Conservation (phyloP, 1,284 basidiomycete species). For the Rhodotorula sp. region DNA sequence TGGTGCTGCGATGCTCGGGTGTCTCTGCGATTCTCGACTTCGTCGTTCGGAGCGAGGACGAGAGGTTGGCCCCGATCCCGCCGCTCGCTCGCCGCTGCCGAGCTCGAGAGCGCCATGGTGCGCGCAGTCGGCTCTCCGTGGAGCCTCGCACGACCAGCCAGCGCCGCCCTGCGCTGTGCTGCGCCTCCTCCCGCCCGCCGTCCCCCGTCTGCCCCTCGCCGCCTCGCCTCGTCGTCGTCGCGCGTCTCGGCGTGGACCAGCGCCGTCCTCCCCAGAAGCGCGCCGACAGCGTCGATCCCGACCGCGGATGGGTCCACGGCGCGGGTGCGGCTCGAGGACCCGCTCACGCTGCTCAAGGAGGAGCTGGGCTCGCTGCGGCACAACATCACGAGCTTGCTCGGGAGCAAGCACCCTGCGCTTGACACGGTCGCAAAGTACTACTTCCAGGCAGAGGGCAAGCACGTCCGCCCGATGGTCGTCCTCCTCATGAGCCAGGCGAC, state of each 20-base stretch:
- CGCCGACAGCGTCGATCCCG: constrained; percentile 3
- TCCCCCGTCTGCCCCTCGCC: background rate
- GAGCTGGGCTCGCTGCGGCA: constrained; percentile 75
- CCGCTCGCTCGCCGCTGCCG: background rate
- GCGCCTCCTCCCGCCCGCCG: background rate
- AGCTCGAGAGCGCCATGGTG: background rate
- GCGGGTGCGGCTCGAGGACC: constrained; percentile 26
- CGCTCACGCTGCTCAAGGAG: constrained; percentile 53
- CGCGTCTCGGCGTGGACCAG: constrained; percentile 21
- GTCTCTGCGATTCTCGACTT: too few relatives aligned
- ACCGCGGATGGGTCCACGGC: constrained; percentile 2
- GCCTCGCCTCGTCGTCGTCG: constrained; percentile 23
- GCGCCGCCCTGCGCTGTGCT: background rate
- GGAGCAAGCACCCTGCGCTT: constrained; percentile 83
- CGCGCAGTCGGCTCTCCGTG: background rate
- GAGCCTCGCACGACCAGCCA: background rate
- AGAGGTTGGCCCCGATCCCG: background rate
- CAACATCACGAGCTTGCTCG: constrained; percentile 76
- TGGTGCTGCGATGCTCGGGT: too few relatives aligned
- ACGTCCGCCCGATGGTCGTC: constrained; percentile 86
- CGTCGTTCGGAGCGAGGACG: background rate
- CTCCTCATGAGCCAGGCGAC: constrained; percentile 89
- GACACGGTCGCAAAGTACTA: constrained; percentile 90
- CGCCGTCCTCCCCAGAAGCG: background rate
- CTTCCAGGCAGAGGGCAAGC: constrained; percentile 73